Percentiles rank a stretch among this genome's conserved stretches.
Conservation (phyloP, 148 eudicot genomes). For the Amaranthus hypochondriacus region DNA sequence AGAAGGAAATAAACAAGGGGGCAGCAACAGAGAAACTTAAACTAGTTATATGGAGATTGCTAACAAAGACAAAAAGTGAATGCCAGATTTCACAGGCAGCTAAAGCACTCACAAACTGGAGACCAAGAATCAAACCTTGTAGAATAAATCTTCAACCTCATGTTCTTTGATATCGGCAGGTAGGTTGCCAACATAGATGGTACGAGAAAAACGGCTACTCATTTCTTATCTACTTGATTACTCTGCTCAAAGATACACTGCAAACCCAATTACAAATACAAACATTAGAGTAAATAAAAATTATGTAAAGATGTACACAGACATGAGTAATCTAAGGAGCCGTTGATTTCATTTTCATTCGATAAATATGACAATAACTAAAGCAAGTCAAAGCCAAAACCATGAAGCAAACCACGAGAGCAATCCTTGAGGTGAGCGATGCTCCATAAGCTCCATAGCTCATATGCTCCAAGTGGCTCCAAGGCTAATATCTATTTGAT, state of each 20-base stretch:
- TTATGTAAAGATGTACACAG: not conserved
- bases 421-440: slow-evolving; percentile 83
- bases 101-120: not conserved
- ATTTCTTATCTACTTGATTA: slow-evolving; percentile 33
- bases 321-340: not conserved
- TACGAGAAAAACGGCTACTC: slow-evolving; percentile 93
- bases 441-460: slow-evolving; percentile 91
- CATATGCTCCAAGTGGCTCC: slow-evolving; percentile 85
- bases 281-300: not conserved
- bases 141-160: slow-evolving; percentile 94
- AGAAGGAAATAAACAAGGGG: not conserved
- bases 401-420: slow-evolving; percentile 92
- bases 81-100: not conserved
- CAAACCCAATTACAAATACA: slow-evolving; percentile 22
- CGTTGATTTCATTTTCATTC: slow-evolving; percentile 23
- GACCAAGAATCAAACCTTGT: slow-evolving; percentile 58
- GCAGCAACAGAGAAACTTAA: slow-evolving; percentile 1
- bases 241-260: slow-evolving; percentile 26
- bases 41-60: not conserved
- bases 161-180: slow-evolving; percentile 78
- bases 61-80: not conserved
- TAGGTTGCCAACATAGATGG: slow-evolving; percentile 94
- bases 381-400: slow-evolving; percentile 44
- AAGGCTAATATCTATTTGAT: slow-evolving; percentile 64
- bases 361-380: slow-evolving; percentile 31